Conservation (phyloP, 192 early-diverging fungal species). For the Geranomyces variabilis region DNA sequence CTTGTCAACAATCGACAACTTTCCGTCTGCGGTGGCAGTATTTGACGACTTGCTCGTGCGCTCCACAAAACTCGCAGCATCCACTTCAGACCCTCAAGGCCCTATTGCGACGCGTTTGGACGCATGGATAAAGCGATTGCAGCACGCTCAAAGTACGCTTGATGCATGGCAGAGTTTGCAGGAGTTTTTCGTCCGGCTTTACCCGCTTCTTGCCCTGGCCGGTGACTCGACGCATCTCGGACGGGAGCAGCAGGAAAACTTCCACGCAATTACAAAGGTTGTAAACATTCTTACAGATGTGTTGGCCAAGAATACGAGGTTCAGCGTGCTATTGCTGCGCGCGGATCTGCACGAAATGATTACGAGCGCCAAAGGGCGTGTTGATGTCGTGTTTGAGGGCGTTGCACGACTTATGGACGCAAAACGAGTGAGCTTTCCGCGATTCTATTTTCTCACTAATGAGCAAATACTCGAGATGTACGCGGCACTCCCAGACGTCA, state of each 20-base stretch:
- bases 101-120: conserved; percentile 18
- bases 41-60: conserved; percentile 44
- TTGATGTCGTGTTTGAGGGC: conserved; percentile 6
- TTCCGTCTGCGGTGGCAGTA: conserved; percentile 16
- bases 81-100: neutral
- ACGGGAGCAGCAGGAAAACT: conserved; percentile 30
- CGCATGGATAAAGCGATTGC: conserved; percentile 36
- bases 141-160: conserved; percentile 32
- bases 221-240: conserved; percentile 15
- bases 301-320: conserved; percentile 37
- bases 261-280: conserved; percentile 32
- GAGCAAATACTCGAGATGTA: conserved; percentile 37
- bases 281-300: conserved; percentile 39
- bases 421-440: conserved; percentile 35
- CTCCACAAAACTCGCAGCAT: conserved; percentile 25
- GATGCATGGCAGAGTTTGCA: conserved; percentile 31
- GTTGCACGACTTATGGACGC: conserved; percentile 20
- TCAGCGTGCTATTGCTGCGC: conserved; percentile 38
- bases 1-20: conserved; percentile 24
- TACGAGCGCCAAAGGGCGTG: conserved; percentile 1
- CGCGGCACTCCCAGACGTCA: conserved; percentile 7
- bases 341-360: conserved; percentile 44
- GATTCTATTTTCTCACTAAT: conserved; percentile 44
- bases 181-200: conserved; percentile 23
- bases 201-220: conserved; percentile 33